Evolutionary conservation across 225 moss, liverwort and hornwort genomes (phyloP), one percentile per base, ranked within the genome.

Genomic region (Pseudoscleropodium purum): DNA sequence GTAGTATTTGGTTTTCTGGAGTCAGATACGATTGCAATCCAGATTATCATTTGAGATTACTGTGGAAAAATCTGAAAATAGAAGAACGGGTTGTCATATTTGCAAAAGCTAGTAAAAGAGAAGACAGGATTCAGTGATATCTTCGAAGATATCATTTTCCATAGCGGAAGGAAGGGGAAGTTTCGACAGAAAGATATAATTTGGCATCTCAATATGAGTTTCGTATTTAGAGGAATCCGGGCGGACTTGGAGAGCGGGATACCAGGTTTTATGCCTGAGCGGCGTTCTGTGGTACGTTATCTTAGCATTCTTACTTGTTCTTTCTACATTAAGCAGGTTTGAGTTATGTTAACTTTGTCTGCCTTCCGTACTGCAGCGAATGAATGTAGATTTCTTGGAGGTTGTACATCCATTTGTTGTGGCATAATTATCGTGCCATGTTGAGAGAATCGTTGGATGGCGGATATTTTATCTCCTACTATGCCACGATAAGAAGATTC

Each of bases 141-240:
- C 24, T 60, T 60, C 52, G 41, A 85, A 82, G 68, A 68, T 52
- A 60, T 80, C 41, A 69, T 49, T 80, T 73, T 14, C 52, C 77
- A 21, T 64, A 61, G 59, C 45, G 37, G 56, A 85, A 90, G 87
- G 61, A 61, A 33, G 73, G 67, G 81, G 37, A 79, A 49, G 66
- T 81, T 63, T 65, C 49, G 67, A 82, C 41, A 70, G 47, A 52
- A 34, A 87, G 60, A 88, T 37, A 69, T 45, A 57, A 82, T 85
- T 85, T 65, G 57, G 73, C 45, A 21, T 65, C 17, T 75, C 66
- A 91, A 56, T 31, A 95, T 95, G 95, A 95, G 95, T 92, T 94
- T 94, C 75, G 95, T 94, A 49, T 95, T 95, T 87, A 92, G 94
- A 92, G 95, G 95, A 89, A 91, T 94, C 31, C 87, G 95, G 83